Base-by-base conservation (phyloP, 2,329 filamentous ascomycete species). In the Plectosphaerella sp. region DNA sequence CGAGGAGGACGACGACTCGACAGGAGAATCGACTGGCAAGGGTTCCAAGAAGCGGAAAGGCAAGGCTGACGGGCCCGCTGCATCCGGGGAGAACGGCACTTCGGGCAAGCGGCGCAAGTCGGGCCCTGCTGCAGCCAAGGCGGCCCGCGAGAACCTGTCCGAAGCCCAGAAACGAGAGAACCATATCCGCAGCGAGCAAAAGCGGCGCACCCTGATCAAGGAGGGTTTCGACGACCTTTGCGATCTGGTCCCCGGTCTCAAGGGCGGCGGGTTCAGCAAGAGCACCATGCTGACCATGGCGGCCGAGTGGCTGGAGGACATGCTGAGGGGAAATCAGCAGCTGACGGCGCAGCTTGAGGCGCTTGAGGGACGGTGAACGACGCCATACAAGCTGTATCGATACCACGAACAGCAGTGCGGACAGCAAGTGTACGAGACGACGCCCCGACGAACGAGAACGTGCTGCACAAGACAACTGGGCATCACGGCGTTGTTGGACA, bases 111-210 rank as follows among this genome's bases (percentile, higher is more conserved):
- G 79, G 47, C 73, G 78, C 36, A 83, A 80, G 60, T 80, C 79
- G 2, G 66, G 63, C 7, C 28, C 28, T 10, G 70, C 63, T 39
- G 66, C 59, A 10, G 57, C 67, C 16, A 85, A 84, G 60, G 53
- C 71, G 2, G 64, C 75, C 3, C 72, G 87, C 24, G 87, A 86
- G 64, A 96, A 96, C 60, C 83, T 94, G 4, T 82, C 84, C 0
- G 88, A 93, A 59, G 85, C 88, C 54, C 88, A 94, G 68, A 94
- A 93, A 69, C 79, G 89, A 45, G 86, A 86, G 62, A 96, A 96
- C 59, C 90, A 95, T 64, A 94, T 96, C 58, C 78, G 86, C 49
- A 94, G 90, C 49, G 91, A 95, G 65, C 89, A 96, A 70, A 95
- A 94, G 68, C 81, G 91, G 35, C 79, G 91, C 47, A 90, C 89